Evolutionary conservation across 345 rosid genomes (phyloP).

Genomic region (Citrus sp.): DNA sequence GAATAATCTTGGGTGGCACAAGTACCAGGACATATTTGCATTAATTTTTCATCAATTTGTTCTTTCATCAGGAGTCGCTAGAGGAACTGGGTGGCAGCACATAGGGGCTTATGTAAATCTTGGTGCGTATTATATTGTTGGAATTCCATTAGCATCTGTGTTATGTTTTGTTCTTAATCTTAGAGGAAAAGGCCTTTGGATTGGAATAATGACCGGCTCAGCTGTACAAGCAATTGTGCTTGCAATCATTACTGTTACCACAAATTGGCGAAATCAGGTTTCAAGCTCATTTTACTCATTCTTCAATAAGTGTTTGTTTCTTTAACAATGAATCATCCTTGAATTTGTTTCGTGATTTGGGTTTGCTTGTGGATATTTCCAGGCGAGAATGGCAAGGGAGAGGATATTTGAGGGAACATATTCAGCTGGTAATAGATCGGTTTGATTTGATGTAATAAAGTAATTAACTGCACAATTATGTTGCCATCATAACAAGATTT

Average conservation of each 20-base stretch:
- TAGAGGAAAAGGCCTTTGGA: conserved; percentile 43
- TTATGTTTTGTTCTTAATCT: conserved; percentile 26
- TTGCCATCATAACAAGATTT: too few species aligned
- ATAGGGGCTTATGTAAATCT: conserved; percentile 34
- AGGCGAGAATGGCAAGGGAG: conserved; percentile 33
- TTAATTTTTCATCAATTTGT: background rate
- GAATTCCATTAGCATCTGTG: conserved; percentile 31
- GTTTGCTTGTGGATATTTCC: background rate
- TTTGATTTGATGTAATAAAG: background rate
- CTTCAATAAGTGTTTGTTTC: background rate
- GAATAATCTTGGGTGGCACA: background rate
- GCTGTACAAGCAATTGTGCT: conserved; percentile 35
- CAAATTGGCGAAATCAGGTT: conserved; percentile 64
- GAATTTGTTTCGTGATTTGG: background rate
- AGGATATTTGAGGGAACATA: conserved; percentile 26
- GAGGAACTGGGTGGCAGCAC: conserved; percentile 43
- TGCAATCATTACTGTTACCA: conserved; percentile 36
- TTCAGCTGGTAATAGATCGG: background rate
- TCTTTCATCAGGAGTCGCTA: conserved; percentile 30
- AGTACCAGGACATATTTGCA: background rate
- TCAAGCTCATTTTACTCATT: background rate
- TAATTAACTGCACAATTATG: too few species aligned
- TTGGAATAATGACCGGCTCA: conserved; percentile 32
- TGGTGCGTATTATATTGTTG: conserved; percentile 34
- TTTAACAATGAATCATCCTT: background rate